Evolutionary conservation across 1,284 basidiomycete species (phyloP).

Genomic region (Vanrija sp.): DNA sequence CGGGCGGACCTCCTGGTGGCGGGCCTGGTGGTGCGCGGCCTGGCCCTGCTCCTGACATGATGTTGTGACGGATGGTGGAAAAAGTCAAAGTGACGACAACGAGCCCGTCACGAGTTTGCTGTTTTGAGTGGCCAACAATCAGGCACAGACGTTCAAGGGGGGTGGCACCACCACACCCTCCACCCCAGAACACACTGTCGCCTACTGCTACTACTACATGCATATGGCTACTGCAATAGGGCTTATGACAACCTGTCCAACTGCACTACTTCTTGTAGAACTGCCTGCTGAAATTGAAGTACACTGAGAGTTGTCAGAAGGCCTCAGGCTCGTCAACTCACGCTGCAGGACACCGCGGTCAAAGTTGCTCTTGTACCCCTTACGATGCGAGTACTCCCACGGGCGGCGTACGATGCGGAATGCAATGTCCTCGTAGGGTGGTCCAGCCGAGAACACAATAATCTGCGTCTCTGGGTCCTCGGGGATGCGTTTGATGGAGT

Average conservation of each 20-base stretch:
- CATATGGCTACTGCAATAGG: neutral
- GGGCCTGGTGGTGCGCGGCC: slow-evolving; percentile 27
- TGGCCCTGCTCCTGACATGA: neutral
- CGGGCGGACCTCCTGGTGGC: slow-evolving; percentile 28
- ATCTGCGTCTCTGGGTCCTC: slow-evolving; percentile 93
- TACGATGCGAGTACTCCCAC: slow-evolving; percentile 90
- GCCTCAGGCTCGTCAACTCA: slow-evolving; percentile 13
- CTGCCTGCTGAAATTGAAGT: slow-evolving; percentile 46
- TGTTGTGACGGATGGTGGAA: neutral
- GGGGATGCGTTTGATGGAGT: slow-evolving; percentile 84
- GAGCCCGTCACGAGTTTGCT: neutral
- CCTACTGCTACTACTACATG: neutral
- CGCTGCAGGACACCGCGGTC: slow-evolving; percentile 56
- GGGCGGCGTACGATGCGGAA: slow-evolving; percentile 96
- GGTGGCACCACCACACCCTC: neutral
- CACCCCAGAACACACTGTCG: no score
- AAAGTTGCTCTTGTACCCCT: slow-evolving; percentile 57
- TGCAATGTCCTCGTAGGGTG: slow-evolving; percentile 98
- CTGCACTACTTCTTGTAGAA: slow-evolving; percentile 30
- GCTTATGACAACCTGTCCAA: neutral
- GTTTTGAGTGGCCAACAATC: slow-evolving; percentile 1
- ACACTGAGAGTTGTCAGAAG: slow-evolving; percentile 29
- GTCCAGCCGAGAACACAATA: slow-evolving; percentile 90
- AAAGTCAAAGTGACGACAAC: neutral
- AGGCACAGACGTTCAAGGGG: neutral